Evolutionary conservation across 2,329 filamentous ascomycete genomes (phyloP).

Genomic region (Diaporthe batatas): DNA sequence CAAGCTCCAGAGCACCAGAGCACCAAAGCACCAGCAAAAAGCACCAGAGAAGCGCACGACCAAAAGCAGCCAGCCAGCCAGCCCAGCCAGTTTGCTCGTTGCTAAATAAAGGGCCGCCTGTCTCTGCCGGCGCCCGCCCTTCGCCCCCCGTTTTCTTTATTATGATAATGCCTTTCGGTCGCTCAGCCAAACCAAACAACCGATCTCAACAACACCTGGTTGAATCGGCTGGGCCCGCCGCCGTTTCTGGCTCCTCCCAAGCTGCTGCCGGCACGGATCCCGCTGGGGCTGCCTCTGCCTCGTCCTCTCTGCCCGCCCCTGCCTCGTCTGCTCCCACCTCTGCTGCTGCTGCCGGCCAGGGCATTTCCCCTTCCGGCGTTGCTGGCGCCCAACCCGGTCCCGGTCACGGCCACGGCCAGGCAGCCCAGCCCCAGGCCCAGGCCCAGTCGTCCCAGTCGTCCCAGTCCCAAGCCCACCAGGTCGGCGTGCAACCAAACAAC

Average conservation of each 20-base stretch:
- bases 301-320: constrained; percentile 1
- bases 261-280: constrained; percentile 14
- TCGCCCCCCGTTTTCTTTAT: constrained; percentile 33
- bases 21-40: not conserved
- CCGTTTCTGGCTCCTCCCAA: constrained; percentile 23
- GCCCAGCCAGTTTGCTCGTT: not conserved
- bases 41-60: not conserved
- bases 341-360: constrained; percentile 28
- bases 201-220: constrained; percentile 69
- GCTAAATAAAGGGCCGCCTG: constrained; percentile 31
- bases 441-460: constrained; percentile 42
- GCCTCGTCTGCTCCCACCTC: not conserved
- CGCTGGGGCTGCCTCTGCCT: constrained; percentile 31
- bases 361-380: constrained; percentile 40
- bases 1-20: not conserved
- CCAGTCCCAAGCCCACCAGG: constrained; percentile 48
- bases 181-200: constrained; percentile 68
- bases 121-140: constrained; percentile 32
- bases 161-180: constrained; percentile 66
- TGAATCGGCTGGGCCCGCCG: constrained; percentile 49
- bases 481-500: constrained; percentile 39
- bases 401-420: constrained; percentile 43
- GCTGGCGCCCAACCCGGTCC: constrained; percentile 46
- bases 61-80: constrained; percentile 23
- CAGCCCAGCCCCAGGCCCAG: constrained; percentile 48